Conservation (phyloP, 495 filamentous ascomycete genomes). For the Penicillium bialowiezense region DNA sequence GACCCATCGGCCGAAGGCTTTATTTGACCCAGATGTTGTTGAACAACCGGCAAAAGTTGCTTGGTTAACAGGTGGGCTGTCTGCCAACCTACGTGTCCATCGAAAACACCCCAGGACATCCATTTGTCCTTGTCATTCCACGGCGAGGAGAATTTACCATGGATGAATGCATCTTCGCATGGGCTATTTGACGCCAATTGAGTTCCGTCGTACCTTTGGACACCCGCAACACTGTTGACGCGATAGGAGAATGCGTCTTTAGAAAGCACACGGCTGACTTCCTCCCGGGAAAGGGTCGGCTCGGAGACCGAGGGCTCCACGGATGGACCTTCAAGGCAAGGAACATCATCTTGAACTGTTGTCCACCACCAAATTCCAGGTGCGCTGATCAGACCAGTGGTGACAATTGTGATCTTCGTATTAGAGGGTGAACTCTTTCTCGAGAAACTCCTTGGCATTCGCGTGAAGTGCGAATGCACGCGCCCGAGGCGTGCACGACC, state of each 20-base stretch:
- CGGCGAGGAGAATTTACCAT: slow-evolving; percentile 42
- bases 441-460: slow-evolving; percentile 6
- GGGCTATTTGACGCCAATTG: slow-evolving; percentile 45
- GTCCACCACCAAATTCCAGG: slow-evolving; percentile 24
- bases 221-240: slow-evolving; percentile 22
- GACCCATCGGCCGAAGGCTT: slow-evolving; percentile 11
- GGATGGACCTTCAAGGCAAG: slow-evolving; percentile 15
- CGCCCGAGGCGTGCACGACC: slow-evolving; percentile 15
- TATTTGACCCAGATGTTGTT: slow-evolving; percentile 26
- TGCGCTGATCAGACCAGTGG: slow-evolving; percentile 13
- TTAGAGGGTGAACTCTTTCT: slow-evolving; percentile 13
- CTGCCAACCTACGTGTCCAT: slow-evolving; percentile 50
- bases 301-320: slow-evolving; percentile 9
- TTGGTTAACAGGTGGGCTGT: slow-evolving; percentile 40
- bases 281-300: slow-evolving; percentile 16
- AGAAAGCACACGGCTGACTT: slow-evolving; percentile 27
- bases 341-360: slow-evolving; percentile 17
- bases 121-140: slow-evolving; percentile 35
- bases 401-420: slow-evolving; percentile 5
- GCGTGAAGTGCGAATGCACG: slow-evolving; percentile 7
- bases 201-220: slow-evolving; percentile 43
- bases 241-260: slow-evolving; percentile 30
- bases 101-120: slow-evolving; percentile 49
- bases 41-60: slow-evolving; percentile 41
- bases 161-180: slow-evolving; percentile 47